Conservation (phyloP, 345 rosid genomes). For the Rhodamnia rubescens region DNA sequence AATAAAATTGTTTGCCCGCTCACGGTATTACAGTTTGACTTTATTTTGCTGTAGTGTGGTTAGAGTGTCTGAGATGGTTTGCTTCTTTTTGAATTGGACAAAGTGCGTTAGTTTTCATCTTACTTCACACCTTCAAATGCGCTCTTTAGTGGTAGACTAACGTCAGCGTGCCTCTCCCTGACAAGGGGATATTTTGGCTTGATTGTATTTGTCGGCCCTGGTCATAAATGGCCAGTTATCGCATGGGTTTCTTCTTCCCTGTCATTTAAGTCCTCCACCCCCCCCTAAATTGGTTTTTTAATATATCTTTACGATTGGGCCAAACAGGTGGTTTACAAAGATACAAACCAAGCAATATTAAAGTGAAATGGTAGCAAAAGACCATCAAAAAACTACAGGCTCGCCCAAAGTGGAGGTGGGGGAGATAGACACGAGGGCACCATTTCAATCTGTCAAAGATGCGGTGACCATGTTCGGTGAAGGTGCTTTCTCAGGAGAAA, state of each 20-base stretch:
- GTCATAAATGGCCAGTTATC: neutral
- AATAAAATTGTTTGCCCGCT: neutral
- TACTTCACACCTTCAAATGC: neutral
- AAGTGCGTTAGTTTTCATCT: neutral
- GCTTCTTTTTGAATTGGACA: neutral
- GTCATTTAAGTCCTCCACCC: neutral
- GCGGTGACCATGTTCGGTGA: slow-evolving; percentile 85
- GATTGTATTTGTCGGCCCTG: neutral
- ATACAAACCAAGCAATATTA: neutral
- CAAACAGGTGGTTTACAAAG: neutral
- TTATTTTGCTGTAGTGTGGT: neutral
- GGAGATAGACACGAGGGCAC: slow-evolving; percentile 93
- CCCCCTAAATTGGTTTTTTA: neutral
- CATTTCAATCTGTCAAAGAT: slow-evolving; percentile 96
- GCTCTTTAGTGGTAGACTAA: neutral
- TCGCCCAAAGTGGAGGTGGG: slow-evolving; percentile 81
- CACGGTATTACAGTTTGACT: neutral
- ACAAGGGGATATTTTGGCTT: neutral
- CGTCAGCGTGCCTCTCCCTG: neutral
- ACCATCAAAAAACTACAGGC: slow-evolving; percentile 32
- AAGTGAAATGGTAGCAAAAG: slow-evolving; percentile 60
- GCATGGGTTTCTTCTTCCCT: neutral
- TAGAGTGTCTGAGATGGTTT: neutral
- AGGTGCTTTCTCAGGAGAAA: slow-evolving; percentile 81
- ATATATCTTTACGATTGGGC: neutral